A percentile compares a stretch with the other conserved stretches of the same genome.
phyloP scores from a whole-genome alignment of 2,329 filamentous ascomycete genomes.

The Hawksworthiomyces lignivorus region DNA sequence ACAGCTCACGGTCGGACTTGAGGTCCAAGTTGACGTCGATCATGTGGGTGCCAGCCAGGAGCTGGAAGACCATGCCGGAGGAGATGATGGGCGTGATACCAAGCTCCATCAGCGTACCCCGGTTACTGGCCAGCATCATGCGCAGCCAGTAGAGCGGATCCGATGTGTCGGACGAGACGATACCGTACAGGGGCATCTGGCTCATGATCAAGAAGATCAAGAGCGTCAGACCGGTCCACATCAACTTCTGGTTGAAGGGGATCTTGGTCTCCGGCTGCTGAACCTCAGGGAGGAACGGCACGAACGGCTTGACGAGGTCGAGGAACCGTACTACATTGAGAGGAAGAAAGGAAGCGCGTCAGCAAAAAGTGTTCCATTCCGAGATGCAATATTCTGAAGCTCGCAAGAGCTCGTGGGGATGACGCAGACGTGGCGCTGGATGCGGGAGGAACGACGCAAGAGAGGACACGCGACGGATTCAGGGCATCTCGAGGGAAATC shows the following conservation, averaged over 20 bases:
- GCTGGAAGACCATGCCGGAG: conserved; percentile 99
- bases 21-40: conserved; percentile 99
- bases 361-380: background rate
- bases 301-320: conserved; percentile 98
- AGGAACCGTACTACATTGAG: conserved; percentile 88
- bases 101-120: conserved; percentile 91
- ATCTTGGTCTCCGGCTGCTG: conserved; percentile 97
- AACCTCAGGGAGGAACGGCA: conserved; percentile 98
- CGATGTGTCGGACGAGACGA: conserved; percentile 96
- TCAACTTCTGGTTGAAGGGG: conserved; percentile 96
- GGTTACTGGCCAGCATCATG: conserved; percentile 99
- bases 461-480: too few relatives aligned
- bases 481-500: too few relatives aligned
- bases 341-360: background rate
- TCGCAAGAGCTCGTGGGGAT: too few relatives aligned
- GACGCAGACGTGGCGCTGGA: too few relatives aligned
- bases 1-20: conserved; percentile 98
- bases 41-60: conserved; percentile 97
- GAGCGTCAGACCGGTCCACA: conserved; percentile 90
- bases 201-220: conserved; percentile 99
- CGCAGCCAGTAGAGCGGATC: conserved; percentile 99
- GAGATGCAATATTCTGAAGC: too few relatives aligned
- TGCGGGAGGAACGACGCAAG: too few relatives aligned
- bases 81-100: conserved; percentile 99
- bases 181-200: conserved; percentile 98